phyloP scores from a whole-genome alignment of 768 basidiomycete genomes.

The Kwoniella heveanensis region DNA sequence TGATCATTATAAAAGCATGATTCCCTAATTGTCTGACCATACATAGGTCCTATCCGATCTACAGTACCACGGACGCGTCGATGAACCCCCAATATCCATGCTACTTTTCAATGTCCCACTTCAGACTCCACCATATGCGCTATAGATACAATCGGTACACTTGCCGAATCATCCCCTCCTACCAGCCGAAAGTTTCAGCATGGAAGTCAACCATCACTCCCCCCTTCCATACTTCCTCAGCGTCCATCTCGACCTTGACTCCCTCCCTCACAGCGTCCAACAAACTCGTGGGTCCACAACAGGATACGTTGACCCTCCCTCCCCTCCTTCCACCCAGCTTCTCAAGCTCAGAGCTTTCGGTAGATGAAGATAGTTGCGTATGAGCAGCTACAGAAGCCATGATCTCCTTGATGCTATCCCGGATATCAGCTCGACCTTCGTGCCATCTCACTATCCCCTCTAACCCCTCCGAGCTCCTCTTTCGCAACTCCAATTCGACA shows the following conservation, averaged over 20 bases:
- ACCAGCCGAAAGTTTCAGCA: conserved; percentile 26
- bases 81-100: no score
- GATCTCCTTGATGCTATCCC: conserved; percentile 18
- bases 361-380: background rate
- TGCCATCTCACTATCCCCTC: conserved; percentile 33
- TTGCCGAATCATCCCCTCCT: background rate
- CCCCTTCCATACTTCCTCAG: conserved; percentile 15
- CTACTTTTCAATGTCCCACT: no score
- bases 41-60: no score
- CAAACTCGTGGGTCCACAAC: conserved; percentile 20
- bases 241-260: conserved; percentile 18
- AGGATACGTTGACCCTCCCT: conserved; percentile 18
- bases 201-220: conserved; percentile 24
- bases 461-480: conserved; percentile 22
- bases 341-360: background rate
- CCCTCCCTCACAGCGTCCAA: conserved; percentile 16
- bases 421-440: conserved; percentile 35
- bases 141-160: no score
- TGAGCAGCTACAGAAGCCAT: conserved; percentile 12
- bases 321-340: conserved; percentile 6
- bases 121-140: no score
- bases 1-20: no score
- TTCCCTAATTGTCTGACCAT: no score
- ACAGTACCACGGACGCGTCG: no score
- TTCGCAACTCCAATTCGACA: conserved; percentile 17